Evolutionary conservation across 108 stramenopile genomes (phyloP).

Genomic region (Pseudonitzschia delicatissima): DNA sequence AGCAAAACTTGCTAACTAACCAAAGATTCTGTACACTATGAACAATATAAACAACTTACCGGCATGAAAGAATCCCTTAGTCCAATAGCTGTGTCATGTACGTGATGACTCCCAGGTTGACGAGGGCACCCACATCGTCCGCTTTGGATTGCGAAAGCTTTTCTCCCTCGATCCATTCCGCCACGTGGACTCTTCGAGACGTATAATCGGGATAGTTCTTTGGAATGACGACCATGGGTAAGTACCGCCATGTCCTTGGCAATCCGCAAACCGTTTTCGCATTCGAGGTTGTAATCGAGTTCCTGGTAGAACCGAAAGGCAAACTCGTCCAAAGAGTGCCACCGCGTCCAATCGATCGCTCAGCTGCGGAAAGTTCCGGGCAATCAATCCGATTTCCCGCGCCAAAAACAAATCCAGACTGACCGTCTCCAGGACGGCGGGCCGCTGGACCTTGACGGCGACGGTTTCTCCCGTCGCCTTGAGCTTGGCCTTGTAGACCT

Average conservation of each 20-base stretch:
- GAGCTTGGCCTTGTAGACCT: conserved; percentile 85
- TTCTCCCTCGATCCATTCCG: conserved; percentile 97
- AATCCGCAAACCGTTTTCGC: conserved; percentile 81
- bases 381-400: conserved; percentile 73
- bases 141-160: conserved; percentile 87
- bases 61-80: conserved; percentile 89
- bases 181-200: conserved; percentile 87
- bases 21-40: background rate
- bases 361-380: conserved; percentile 72
- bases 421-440: conserved; percentile 92
- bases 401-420: conserved; percentile 88
- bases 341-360: conserved; percentile 82
- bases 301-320: conserved; percentile 92
- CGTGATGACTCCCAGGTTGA: conserved; percentile 93
- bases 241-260: conserved; percentile 82
- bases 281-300: conserved; percentile 92
- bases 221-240: conserved; percentile 87
- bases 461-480: conserved; percentile 78
- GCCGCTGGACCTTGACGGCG: conserved; percentile 89
- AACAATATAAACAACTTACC: conserved; percentile 20
- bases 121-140: conserved; percentile 89
- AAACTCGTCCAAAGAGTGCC: conserved; percentile 91
- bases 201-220: conserved; percentile 86
- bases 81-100: conserved; percentile 92
- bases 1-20: background rate